These are phyloP conservation scores for Haplosporangium sp. DNA, from an alignment of 371 early-diverging fungal species.

Conservation along the genomic window DNA sequence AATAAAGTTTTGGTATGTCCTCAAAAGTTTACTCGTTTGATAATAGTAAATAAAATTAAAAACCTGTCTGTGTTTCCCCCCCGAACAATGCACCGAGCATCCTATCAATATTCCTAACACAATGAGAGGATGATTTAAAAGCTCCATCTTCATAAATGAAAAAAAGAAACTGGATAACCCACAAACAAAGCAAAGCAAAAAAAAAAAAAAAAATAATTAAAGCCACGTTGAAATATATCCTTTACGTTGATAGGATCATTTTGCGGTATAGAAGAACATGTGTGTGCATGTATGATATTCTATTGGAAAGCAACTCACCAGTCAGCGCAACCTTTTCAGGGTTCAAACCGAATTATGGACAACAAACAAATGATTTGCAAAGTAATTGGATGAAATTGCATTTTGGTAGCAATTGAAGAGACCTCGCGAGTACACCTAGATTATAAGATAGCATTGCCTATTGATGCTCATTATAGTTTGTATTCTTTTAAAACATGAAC, in stretches of 20 bases:
- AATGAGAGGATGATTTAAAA: not conserved
- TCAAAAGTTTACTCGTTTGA: no score
- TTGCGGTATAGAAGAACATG: slow-evolving; percentile 12
- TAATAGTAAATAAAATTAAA: no score
- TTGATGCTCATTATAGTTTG: no score
- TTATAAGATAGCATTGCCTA: no score
- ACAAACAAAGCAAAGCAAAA: no score
- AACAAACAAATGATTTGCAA: not conserved
- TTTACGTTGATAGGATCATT: slow-evolving; percentile 1
- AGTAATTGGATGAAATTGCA: not conserved
- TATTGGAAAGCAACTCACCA: slow-evolving; percentile 1
- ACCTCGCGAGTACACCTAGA: no score
- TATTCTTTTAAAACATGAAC: no score
- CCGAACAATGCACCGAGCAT: not conserved
- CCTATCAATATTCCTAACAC: no score
- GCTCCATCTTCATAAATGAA: not conserved
- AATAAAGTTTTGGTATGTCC: no score
- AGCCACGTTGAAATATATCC: not conserved
- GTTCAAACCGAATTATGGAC: not conserved
- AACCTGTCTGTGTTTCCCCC: not conserved
- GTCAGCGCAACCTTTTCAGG: not conserved
- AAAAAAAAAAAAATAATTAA: no score
- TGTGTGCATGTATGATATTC: not conserved
- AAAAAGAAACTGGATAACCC: not conserved
- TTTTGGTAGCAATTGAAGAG: no score